These are phyloP conservation scores for Secale cereale DNA, from an alignment of 176 grass and related monocot species.

Conservation along the genomic window DNA sequence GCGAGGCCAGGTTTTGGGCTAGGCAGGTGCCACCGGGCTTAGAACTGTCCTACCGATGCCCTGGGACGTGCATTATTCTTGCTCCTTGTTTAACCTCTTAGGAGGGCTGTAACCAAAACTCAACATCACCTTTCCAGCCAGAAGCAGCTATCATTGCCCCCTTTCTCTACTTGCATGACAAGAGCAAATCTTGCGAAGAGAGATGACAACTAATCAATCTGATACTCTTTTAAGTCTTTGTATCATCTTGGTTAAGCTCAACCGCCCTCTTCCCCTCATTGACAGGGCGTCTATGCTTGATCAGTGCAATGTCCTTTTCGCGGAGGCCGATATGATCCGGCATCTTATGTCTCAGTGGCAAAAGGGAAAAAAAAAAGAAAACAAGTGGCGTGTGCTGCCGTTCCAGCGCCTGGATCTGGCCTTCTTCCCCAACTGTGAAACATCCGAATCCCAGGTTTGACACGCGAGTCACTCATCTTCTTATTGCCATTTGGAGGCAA, in stretches of 20 bases:
- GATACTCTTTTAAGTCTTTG: neutral
- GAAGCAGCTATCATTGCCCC: constrained; percentile 16
- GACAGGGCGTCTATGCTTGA: constrained; percentile 15
- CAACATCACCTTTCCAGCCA: neutral
- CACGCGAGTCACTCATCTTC: neutral
- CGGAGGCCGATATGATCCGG: neutral
- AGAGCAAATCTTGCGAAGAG: constrained; percentile 9
- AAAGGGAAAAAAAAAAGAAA: neutral
- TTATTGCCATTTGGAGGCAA: constrained; percentile 1
- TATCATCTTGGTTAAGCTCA: constrained; percentile 16
- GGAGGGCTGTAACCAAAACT: too few relatives aligned
- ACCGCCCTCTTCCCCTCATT: neutral
- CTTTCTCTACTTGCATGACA: constrained; percentile 23
- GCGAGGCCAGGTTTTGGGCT: too few relatives aligned
- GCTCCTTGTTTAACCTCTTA: too few relatives aligned
- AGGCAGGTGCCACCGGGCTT: too few relatives aligned
- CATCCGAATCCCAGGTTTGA: constrained; percentile 18
- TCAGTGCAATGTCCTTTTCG: constrained; percentile 33
- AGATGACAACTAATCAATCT: constrained; percentile 14
- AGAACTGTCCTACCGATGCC: too few relatives aligned
- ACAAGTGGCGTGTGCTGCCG: neutral
- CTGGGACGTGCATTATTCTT: too few relatives aligned
- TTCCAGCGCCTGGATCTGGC: neutral
- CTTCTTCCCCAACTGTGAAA: constrained; percentile 36
- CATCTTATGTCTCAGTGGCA: neutral